Percentiles rank a stretch among this genome's conserved stretches.
Conservation (phyloP, 805 yeast genomes). For the Metschnikowia drakensbergensis region DNA sequence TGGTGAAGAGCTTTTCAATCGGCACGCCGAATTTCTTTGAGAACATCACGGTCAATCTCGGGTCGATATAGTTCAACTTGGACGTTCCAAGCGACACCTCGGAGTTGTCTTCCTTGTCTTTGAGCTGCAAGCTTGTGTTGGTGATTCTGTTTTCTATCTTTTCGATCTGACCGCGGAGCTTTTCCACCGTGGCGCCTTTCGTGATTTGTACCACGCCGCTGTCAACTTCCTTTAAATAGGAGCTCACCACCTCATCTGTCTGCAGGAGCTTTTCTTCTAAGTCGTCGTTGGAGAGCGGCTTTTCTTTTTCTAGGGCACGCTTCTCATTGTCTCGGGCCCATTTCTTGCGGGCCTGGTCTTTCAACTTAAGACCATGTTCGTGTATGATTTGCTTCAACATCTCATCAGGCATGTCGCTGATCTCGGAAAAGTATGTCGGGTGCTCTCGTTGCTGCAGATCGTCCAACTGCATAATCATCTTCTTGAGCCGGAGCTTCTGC, state of each 20-base stretch:
- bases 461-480: slow-evolving; percentile 66
- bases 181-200: slow-evolving; percentile 54
- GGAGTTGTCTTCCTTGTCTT: slow-evolving; percentile 92
- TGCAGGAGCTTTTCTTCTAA: slow-evolving; percentile 56
- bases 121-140: slow-evolving; percentile 67
- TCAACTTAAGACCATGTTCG: slow-evolving; percentile 59
- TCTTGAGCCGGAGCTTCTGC: slow-evolving; percentile 74
- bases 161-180: slow-evolving; percentile 65
- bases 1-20: slow-evolving; percentile 85
- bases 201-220: slow-evolving; percentile 57
- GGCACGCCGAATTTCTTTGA: slow-evolving; percentile 85
- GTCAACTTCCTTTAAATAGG: slow-evolving; percentile 54
- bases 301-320: slow-evolving; percentile 52
- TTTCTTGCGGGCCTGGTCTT: slow-evolving; percentile 60
- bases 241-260: slow-evolving; percentile 48
- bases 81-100: slow-evolving; percentile 91
- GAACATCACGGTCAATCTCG: slow-evolving; percentile 84
- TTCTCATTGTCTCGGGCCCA: slow-evolving; percentile 77
- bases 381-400: slow-evolving; percentile 58
- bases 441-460: slow-evolving; percentile 48
- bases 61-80: slow-evolving; percentile 93
- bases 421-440: slow-evolving; percentile 59
- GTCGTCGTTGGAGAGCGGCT: slow-evolving; percentile 50
- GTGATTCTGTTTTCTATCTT: slow-evolving; percentile 67
- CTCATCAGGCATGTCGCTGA: slow-evolving; percentile 63